These are phyloP conservation scores for Mallotus repandus DNA, from an alignment of 441 rosid genomes.

Conservation along the genomic window DNA sequence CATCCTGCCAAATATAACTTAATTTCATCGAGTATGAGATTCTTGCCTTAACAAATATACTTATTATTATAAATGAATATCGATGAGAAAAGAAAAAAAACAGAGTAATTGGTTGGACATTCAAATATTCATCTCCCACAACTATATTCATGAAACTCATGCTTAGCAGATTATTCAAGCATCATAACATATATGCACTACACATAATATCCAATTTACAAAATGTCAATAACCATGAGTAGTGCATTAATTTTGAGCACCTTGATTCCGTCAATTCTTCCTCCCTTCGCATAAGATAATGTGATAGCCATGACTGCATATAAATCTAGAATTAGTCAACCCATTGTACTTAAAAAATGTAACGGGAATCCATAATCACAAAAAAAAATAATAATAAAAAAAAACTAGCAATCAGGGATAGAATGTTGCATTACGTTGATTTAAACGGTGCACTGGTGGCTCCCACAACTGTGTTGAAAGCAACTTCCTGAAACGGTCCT, in stretches of 20 bases:
- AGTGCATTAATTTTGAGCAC: neutral
- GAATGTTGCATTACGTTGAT: constrained; percentile 61
- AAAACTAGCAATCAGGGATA: neutral
- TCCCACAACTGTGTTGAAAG: constrained; percentile 76
- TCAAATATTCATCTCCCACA: constrained; percentile 10
- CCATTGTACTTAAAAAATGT: neutral
- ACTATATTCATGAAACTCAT: constrained; percentile 4
- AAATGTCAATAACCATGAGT: neutral
- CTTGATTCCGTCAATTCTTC: constrained; percentile 57
- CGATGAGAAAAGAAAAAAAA: neutral
- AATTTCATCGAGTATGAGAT: neutral
- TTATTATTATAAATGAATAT: neutral
- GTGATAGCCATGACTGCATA: constrained; percentile 87
- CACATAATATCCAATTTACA: neutral
- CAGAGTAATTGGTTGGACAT: neutral
- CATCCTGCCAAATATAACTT: neutral
- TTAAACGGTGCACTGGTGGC: constrained; percentile 94
- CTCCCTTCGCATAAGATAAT: constrained; percentile 80
- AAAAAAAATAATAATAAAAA: neutral
- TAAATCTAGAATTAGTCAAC: neutral
- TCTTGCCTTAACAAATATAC: neutral
- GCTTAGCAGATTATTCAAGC: neutral
- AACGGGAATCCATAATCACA: neutral
- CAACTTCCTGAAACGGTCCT: constrained; percentile 93
- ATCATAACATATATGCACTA: neutral